Percentiles rank a stretch among this genome's conserved stretches.
These are phyloP conservation scores for Candida sojae DNA, from an alignment of 1,139 yeast species.

Conservation along the genomic window DNA sequence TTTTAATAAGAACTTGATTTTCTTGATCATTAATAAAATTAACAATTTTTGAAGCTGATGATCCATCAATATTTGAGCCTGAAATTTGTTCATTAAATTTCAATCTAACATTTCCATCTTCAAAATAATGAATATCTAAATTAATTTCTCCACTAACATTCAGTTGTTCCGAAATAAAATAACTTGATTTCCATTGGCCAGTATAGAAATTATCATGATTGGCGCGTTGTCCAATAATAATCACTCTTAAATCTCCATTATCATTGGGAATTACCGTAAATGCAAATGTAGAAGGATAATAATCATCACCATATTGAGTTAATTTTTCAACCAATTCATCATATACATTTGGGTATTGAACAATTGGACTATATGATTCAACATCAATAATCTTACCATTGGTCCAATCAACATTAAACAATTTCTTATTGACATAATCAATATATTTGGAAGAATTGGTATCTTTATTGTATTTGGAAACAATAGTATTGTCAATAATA, in stretches of 20 bases:
- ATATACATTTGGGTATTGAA: constrained; percentile 30
- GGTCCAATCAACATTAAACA: constrained; percentile 65
- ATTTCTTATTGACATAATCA: constrained; percentile 42
- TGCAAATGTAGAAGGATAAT: constrained; percentile 56
- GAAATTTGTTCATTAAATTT: constrained; percentile 50
- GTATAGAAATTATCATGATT: constrained; percentile 83
- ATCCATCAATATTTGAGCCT: constrained; percentile 14
- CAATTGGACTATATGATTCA: constrained; percentile 36
- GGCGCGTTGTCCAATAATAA: constrained; percentile 71
- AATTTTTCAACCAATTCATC: constrained; percentile 32
- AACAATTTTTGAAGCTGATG: constrained; percentile 38
- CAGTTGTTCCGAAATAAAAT: constrained; percentile 40
- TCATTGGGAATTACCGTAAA: constrained; percentile 43
- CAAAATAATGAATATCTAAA: constrained; percentile 87
- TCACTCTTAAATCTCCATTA: constrained; percentile 29
- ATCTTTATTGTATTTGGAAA: constrained; percentile 36
- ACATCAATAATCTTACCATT: constrained; percentile 49
- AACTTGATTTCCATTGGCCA: constrained; percentile 84
- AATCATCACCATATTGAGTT: constrained; percentile 44
- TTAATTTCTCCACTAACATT: constrained; percentile 53
- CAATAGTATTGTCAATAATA: constrained; percentile 25
- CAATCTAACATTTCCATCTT: constrained; percentile 92
- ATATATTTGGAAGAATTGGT: constrained; percentile 36
- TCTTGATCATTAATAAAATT: constrained; percentile 62
- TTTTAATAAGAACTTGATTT: constrained; percentile 55